Evolutionary conservation across 306 rosid genomes (phyloP).

Genomic region (Sesbania bispinosa): DNA sequence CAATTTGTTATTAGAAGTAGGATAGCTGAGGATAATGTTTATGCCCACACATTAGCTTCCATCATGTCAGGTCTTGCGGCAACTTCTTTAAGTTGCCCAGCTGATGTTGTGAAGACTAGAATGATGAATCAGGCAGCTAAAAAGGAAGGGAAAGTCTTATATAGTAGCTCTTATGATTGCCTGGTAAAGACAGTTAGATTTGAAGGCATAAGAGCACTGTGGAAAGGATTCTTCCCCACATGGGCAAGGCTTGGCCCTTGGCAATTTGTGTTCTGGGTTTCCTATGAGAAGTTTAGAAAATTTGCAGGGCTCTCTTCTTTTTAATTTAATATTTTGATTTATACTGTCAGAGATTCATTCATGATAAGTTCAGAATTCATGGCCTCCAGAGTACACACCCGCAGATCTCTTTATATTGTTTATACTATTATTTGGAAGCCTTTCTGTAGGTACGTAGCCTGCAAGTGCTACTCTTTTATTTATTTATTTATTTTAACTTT

Average conservation of each 20-base stretch:
- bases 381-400: background rate
- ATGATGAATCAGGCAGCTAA: conserved; percentile 75
- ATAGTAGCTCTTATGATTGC: conserved; percentile 65
- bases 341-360: conserved; percentile 15
- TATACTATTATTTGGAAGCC: background rate
- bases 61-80: conserved; percentile 75
- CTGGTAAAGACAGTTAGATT: conserved; percentile 69
- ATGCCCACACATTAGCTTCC: conserved; percentile 76
- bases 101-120: conserved; percentile 89
- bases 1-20: conserved; percentile 52
- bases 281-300: conserved; percentile 77
- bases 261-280: conserved; percentile 96
- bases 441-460: background rate
- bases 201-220: conserved; percentile 76
- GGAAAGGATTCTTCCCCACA: conserved; percentile 96
- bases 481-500: background rate
- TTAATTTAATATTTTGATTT: conserved; percentile 19
- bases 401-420: background rate
- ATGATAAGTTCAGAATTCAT: conserved; percentile 1
- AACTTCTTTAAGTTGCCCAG: conserved; percentile 84
- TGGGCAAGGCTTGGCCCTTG: conserved; percentile 96
- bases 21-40: conserved; percentile 62
- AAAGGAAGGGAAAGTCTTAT: conserved; percentile 47
- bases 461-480: background rate
- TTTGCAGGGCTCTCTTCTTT: conserved; percentile 83